Conservation (phyloP, 192 early-diverging fungal genomes). For the Coemansia sp. region DNA sequence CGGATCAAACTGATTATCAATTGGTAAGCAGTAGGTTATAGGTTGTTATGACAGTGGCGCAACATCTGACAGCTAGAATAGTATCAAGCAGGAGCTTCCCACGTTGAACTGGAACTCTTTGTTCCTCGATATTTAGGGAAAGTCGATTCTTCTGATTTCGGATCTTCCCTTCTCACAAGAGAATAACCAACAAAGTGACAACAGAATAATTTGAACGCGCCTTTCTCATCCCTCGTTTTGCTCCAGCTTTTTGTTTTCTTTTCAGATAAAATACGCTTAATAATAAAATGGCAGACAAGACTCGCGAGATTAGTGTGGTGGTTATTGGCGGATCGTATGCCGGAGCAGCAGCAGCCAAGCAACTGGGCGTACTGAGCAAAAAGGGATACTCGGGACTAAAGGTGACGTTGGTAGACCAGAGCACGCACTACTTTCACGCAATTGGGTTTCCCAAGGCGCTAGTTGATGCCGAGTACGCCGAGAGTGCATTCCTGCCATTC, state of each 20-base stretch:
- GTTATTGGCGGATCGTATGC: constrained; percentile 60
- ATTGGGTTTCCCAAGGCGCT: constrained; percentile 56
- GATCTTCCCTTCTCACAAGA: neutral
- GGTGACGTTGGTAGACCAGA: constrained; percentile 59
- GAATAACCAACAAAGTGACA: neutral
- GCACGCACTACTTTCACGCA: constrained; percentile 59
- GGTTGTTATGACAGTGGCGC: neutral
- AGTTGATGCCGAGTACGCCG: constrained; percentile 52
- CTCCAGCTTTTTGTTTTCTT: neutral
- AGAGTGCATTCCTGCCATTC: constrained; percentile 57
- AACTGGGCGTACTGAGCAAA: constrained; percentile 36
- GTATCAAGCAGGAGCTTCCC: neutral
- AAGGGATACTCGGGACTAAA: constrained; percentile 39
- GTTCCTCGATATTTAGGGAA: neutral
- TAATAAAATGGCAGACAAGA: constrained; percentile 18
- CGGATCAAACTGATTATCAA: neutral
- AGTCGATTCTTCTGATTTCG: neutral
- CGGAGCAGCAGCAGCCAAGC: constrained; percentile 47
- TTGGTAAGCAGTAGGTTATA: neutral
- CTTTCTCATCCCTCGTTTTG: neutral
- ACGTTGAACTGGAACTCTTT: neutral
- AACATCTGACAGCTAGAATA: neutral
- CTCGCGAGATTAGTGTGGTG: constrained; percentile 45
- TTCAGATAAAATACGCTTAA: neutral
- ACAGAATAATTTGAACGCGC: neutral